Evolutionary conservation across 768 basidiomycete genomes (phyloP).

Genomic region (Leccinellum luteum): DNA sequence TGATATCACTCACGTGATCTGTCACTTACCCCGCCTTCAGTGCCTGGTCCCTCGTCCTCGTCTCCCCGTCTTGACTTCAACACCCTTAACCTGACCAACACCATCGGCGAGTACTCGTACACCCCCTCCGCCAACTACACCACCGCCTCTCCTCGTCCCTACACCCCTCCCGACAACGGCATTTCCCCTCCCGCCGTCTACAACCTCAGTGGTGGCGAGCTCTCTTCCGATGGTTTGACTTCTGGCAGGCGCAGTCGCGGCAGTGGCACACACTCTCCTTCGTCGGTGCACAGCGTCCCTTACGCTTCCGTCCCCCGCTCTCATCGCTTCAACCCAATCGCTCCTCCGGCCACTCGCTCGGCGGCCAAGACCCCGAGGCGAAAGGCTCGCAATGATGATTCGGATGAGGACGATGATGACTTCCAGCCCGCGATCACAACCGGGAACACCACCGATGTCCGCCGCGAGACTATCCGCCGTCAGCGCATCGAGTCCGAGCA

Average conservation of each 20-base stretch:
- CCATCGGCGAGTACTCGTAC: conserved; percentile 59
- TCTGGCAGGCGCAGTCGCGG: conserved; percentile 70
- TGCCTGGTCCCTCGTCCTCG: conserved; percentile 49
- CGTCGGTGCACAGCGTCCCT: conserved; percentile 45
- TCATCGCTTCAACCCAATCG: conserved; percentile 76
- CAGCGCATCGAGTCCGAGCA: conserved; percentile 95
- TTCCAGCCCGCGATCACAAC: conserved; percentile 54
- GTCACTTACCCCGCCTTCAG: conserved; percentile 31
- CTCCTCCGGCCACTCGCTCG: conserved; percentile 48
- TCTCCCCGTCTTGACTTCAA: conserved; percentile 66
- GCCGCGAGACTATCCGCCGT: conserved; percentile 87
- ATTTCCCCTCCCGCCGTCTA: conserved; percentile 75
- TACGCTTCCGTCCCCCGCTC: conserved; percentile 69
- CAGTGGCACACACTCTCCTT: conserved; percentile 57
- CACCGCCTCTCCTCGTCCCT: conserved; percentile 56
- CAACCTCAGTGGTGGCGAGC: conserved; percentile 65
- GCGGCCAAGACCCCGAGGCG: conserved; percentile 49
- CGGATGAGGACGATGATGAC: conserved; percentile 73
- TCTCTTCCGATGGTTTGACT: conserved; percentile 68
- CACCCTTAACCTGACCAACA: conserved; percentile 53
- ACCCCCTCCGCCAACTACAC: conserved; percentile 54
- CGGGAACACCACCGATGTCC: conserved; percentile 56
- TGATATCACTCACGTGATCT: neutral
- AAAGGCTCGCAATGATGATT: conserved; percentile 58
- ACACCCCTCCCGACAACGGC: conserved; percentile 64